These are phyloP conservation scores for Hirschfeldia incana DNA, from an alignment of 345 rosid genomes.

Conservation along the genomic window DNA sequence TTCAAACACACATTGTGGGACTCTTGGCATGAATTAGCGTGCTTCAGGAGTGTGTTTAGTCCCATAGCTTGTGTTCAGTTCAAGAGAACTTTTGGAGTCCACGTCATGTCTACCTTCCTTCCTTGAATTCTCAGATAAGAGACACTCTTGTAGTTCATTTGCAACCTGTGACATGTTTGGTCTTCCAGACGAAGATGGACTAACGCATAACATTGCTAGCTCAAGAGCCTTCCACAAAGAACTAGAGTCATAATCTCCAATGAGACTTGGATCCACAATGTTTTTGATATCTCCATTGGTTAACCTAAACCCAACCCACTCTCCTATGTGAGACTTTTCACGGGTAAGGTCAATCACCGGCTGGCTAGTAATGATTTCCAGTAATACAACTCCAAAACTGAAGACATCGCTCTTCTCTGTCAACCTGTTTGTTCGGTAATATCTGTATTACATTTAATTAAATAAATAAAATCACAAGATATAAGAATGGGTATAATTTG, in stretches of 20 bases:
- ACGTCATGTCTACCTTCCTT: not conserved
- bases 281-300: not conserved
- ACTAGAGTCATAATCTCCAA: not conserved
- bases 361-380: not conserved
- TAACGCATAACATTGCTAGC: not conserved
- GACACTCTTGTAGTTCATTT: not conserved
- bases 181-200: not conserved
- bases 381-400: not conserved
- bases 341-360: not conserved
- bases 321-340: not conserved
- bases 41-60: not conserved
- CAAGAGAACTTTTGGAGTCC: not conserved
- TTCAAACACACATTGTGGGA: too few species aligned
- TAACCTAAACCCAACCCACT: not conserved
- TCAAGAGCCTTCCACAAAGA: not conserved
- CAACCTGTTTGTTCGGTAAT: not conserved
- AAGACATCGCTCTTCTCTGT: not conserved
- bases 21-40: not conserved
- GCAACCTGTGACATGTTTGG: not conserved
- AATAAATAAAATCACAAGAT: not conserved
- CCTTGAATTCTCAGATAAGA: not conserved
- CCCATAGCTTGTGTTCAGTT: not conserved
- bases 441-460: not conserved
- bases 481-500: too few species aligned
- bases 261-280: not conserved